Base-by-base conservation (phyloP, 495 filamentous ascomycete species). In the Astrocystis sublimbata region DNA sequence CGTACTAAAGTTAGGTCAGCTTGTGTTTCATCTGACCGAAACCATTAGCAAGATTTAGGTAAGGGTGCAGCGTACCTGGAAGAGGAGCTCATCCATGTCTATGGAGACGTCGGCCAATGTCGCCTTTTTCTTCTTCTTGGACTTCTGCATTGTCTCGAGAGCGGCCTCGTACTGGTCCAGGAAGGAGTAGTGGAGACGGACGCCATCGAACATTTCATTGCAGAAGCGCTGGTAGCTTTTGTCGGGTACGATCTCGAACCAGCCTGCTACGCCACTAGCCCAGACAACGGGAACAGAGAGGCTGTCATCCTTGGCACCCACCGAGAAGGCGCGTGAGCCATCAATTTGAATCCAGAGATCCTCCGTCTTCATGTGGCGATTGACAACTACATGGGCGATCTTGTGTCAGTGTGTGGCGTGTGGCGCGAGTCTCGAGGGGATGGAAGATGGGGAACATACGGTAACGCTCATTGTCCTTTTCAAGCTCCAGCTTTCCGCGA, bases 191-290 rank as follows among this genome's bases (percentile, higher is more conserved):
- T 92, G 81, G 61, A 92, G 72, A 51, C 83, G 81, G 30, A 92
- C 83, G 2, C 86, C 89, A 74, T 91, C 85, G 26, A 82, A 79
- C 76, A 92, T 89, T 13, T 83, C 76, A 54, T 84, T 77, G 76
- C 85, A 92, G 56, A 85, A 84, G 2, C 73, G 65, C 58, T 78
- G 73, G 72, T 90, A 96, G 2, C 76, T 71, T 46, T 78, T 76
- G 50, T 86, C 79, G 1, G 91, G 88, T 23, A 77, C 73, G 26
- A 94, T 84, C 70, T 88, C 83, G 73, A 86, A 93, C 90, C 90
- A 93, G 58, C 90, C 91, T n/a, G 88, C 85, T 60, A 79, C 74
- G 49, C 91, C 91, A 35, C 85, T 84, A 31, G 89, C 89, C 91
- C 91, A 96, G 49, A 93, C 73, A 35, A 83, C 80, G 36, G 86